These are phyloP conservation scores for Trichoderma citrinoviride DNA, from an alignment of 2,329 filamentous ascomycete species.

Conservation along the genomic window DNA sequence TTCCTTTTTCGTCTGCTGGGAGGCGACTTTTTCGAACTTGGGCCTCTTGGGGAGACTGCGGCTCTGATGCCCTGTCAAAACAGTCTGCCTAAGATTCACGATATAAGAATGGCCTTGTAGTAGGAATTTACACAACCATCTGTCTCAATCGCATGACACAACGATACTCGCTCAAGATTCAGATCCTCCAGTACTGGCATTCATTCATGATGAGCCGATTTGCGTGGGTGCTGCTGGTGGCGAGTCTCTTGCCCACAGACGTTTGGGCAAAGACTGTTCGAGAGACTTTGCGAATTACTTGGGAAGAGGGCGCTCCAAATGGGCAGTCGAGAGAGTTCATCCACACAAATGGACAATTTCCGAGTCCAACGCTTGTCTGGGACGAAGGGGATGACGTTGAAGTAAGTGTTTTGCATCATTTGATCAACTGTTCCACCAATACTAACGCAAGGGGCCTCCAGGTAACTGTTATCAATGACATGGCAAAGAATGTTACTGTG, in stretches of 20 bases:
- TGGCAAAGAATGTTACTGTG: background rate
- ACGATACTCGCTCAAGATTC: background rate
- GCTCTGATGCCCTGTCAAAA: background rate
- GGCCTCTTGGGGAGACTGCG: background rate
- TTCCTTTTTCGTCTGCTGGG: background rate
- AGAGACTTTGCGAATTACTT: constrained; percentile 17
- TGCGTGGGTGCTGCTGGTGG: background rate
- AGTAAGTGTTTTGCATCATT: constrained; percentile 24
- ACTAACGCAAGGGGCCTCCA: background rate
- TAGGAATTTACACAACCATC: background rate
- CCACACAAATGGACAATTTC: constrained; percentile 23
- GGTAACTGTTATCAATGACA: constrained; percentile 8
- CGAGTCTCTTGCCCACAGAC: background rate
- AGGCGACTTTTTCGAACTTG: background rate
- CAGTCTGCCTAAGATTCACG: background rate
- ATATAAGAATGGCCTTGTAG: background rate
- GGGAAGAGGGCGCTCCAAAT: constrained; percentile 23
- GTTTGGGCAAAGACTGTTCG: constrained; percentile 1
- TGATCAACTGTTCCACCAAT: background rate
- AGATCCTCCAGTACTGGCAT: background rate
- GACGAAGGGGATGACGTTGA: constrained; percentile 25
- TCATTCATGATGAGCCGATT: constrained; percentile 9
- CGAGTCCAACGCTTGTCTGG: constrained; percentile 20
- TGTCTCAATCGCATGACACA: background rate
- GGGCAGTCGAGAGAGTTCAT: constrained; percentile 22